Conservation (phyloP, 345 rosid genomes). For the Rhodamnia rubescens region DNA sequence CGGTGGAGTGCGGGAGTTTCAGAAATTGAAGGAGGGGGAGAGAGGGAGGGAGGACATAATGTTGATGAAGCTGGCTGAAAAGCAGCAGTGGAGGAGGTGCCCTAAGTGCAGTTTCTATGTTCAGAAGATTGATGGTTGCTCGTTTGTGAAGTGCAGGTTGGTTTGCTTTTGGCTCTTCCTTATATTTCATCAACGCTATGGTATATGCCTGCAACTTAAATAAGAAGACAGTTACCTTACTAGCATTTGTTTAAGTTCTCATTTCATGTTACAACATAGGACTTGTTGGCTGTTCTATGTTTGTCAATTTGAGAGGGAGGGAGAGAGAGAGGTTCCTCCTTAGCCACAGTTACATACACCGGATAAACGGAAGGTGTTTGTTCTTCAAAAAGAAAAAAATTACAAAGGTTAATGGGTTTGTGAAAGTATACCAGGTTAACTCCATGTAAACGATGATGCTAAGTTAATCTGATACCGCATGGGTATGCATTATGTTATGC, state of each 20-base stretch:
- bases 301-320: too few species aligned
- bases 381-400: too few species aligned
- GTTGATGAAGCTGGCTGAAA: constrained; percentile 1
- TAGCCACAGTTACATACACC: too few species aligned
- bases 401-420: too few species aligned
- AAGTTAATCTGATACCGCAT: background rate
- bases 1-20: constrained; percentile 20
- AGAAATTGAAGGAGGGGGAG: constrained; percentile 22
- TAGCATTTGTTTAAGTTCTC: background rate
- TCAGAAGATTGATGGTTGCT: constrained; percentile 32
- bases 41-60: constrained; percentile 27
- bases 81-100: constrained; percentile 29
- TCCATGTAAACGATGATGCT: too few species aligned
- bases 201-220: too few species aligned
- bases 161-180: too few species aligned
- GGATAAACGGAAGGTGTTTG: background rate
- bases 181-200: too few species aligned
- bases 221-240: too few species aligned
- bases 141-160: background rate
- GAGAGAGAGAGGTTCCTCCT: too few species aligned
- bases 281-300: background rate
- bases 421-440: too few species aligned
- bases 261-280: background rate
- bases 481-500: background rate
- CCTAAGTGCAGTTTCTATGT: constrained; percentile 29